Conservation (phyloP, 2,329 filamentous ascomycete genomes). For the Aspergillus sp. region DNA sequence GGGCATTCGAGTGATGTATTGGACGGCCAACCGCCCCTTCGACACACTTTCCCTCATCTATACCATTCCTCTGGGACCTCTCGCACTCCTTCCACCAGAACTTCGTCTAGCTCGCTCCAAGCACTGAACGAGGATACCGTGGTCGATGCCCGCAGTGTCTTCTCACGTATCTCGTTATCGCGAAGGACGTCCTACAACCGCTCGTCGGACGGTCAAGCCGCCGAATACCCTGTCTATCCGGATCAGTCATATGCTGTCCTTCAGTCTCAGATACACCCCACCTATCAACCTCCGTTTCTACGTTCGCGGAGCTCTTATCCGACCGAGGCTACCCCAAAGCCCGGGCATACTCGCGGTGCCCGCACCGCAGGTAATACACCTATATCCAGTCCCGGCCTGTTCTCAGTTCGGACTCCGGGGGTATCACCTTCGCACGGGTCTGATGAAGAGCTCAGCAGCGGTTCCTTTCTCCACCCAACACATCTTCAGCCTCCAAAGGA, state of each 20-base stretch:
- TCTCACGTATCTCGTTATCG: slow-evolving; percentile 23
- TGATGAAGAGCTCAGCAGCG: slow-evolving; percentile 45
- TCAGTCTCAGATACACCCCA: slow-evolving; percentile 44
- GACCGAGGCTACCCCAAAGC: slow-evolving; percentile 23
- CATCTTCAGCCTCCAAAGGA: slow-evolving; percentile 75
- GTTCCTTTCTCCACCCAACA: slow-evolving; percentile 67
- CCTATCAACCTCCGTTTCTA: slow-evolving; percentile 39
- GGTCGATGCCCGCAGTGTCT: slow-evolving; percentile 30
- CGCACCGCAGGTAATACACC: slow-evolving; percentile 50
- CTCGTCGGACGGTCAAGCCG: slow-evolving; percentile 24
- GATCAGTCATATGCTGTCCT: slow-evolving; percentile 50
- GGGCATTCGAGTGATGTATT: slow-evolving; percentile 25
- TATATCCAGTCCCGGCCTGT: slow-evolving; percentile 48
- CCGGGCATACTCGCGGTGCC: slow-evolving; percentile 28
- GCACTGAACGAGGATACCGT: slow-evolving; percentile 41
- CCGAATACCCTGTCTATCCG: slow-evolving; percentile 47
- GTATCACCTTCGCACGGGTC: slow-evolving; percentile 35
- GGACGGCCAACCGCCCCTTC: slow-evolving; percentile 32
- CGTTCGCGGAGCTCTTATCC: slow-evolving; percentile 47
- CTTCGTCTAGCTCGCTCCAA: slow-evolving; percentile 44
- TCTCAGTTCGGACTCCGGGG: slow-evolving; percentile 37
- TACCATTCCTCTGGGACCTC: slow-evolving; percentile 38
- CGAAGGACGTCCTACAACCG: slow-evolving; percentile 29
- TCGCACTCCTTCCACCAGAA: slow-evolving; percentile 37
- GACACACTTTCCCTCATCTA: slow-evolving; percentile 34